Evolutionary conservation across 2,329 filamentous ascomycete genomes (phyloP), one percentile per base, ranked within the genome.

Genomic region (Coniella lustricola): DNA sequence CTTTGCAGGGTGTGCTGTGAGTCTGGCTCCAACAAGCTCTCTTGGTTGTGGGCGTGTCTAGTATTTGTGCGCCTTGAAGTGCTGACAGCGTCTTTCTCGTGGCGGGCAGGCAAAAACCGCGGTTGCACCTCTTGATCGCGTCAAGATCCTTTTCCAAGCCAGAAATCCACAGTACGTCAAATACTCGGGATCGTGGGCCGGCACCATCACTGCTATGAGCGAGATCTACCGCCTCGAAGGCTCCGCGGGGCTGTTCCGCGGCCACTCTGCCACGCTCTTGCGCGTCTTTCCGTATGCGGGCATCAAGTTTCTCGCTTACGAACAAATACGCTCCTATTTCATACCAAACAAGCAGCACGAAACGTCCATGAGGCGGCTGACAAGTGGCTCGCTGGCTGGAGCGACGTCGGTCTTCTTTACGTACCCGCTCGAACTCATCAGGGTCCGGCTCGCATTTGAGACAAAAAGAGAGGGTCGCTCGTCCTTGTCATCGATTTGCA

Each of bases 121-220:
- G 7, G 94, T 98, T 33, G 93, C 90, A 20, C 93, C 93, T 20
- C 85, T 98, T 55, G 93, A 98, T 69, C 85, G 93, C 56, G 93
- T 98, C 61, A 98, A 98, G 70, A 98, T 98, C 62, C 85, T 98
- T 36, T 97, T 98, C 70, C 93, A 98, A 66, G 86, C 93, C 45
- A 89, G 86, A 61, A 96, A 93, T 61, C 93, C 93, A 3, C 85
- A 93, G 57, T 98, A 95, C 64, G 79, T 85, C 46, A 95, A 95
- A 69, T 98, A 97, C 64, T 82, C 88, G 1, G 87, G 90, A 35
- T 90, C 85, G 36, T 96, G 90, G 86, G 78, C 80, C 48, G 93
- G 93, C 42, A 82, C 95, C 17, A 78, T 80, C n/a, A 76, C 77
- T 16, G 90, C 93, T 21, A 85, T 97, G 67, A 78, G 79, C 57